A percentile compares a stretch with the other conserved stretches of the same genome.
These are phyloP conservation scores for Cryphonectria nitschkei DNA, from an alignment of 2,329 filamentous ascomycete species.

Conservation along the genomic window DNA sequence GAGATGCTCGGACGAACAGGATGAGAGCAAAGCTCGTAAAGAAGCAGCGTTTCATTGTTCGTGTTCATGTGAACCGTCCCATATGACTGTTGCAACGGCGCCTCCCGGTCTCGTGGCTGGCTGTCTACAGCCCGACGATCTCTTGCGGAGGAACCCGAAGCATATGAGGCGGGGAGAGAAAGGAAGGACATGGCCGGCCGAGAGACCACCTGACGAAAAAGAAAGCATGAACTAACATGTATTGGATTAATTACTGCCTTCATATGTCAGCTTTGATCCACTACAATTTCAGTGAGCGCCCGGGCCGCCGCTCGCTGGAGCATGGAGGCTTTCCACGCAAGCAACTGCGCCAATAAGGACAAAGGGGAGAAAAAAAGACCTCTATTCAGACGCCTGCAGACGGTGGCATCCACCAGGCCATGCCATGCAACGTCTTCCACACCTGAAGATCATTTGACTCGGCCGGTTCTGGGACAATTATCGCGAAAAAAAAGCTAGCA, in stretches of 20 bases:
- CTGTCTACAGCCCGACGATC: not conserved
- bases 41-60: not conserved
- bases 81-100: not conserved
- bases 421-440: slow-evolving; percentile 21
- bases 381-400: slow-evolving; percentile 2
- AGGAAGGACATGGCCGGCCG: not conserved
- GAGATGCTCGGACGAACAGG: not conserved
- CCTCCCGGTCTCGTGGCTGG: not conserved
- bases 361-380: slow-evolving; percentile 5
- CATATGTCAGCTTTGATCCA: slow-evolving; percentile 27
- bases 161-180: not conserved
- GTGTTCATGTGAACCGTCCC: not conserved
- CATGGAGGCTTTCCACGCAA: slow-evolving; percentile 10
- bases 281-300: slow-evolving; percentile 9
- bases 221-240: slow-evolving; percentile 28
- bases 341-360: slow-evolving; percentile 12
- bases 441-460: slow-evolving; percentile 14
- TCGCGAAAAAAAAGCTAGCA: not conserved
- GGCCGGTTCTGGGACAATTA: not conserved
- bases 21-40: not conserved
- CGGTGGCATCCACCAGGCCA: slow-evolving; percentile 5
- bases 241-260: slow-evolving; percentile 20
- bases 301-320: slow-evolving; percentile 16
- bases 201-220: slow-evolving; percentile 20
- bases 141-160: slow-evolving; percentile 7